Base-by-base conservation (phyloP, 1,284 basidiomycete genomes). In the Abortiporus biennis region DNA sequence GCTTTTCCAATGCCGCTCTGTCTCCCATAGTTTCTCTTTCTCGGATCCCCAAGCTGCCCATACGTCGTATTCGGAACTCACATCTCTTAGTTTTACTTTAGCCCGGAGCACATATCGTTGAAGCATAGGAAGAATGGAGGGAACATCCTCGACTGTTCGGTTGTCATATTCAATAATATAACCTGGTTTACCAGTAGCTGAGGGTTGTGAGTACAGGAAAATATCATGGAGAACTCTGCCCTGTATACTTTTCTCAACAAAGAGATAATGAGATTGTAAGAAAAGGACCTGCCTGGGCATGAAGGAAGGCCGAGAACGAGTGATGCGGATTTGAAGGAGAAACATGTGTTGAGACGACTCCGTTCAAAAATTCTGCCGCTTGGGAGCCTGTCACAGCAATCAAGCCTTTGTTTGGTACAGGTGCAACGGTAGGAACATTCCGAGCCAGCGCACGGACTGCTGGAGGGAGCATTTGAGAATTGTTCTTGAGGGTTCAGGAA, bases 151-250 rank as follows among this genome's bases (percentile, higher is more conserved):
- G 43, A 71, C 74, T 6, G 64, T 62, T 30, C 69, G 68, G 1
- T 73, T 64, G 60, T 85, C 87, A 54, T 80, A 83, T 62, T 94
- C 94, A 56, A 93, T 64, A 42, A 87, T 64, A 59, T 80, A 90
- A 25, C 71, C 76, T 31, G 62, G 69, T 47, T 72, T 67, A 21
- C 68, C 76, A 35, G 62, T 65, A 48, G 52, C 48, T 21, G 67
- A 68, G 27, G 69, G 67, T 54, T 69, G 68, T 30, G 84, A 81
- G 60, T 92, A 89, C 44, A 95, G 70, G 62, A 98, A 92, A 31
- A 85, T 69, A 60, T 97, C 92, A 56, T 93, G 84, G 25, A 97
- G 69, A 22, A 97, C 81, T 55, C 94, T 78, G 32, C 96, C 96
- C 87, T 96, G 42, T 8, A 27, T 31, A 13, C 35, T 21, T 9